phyloP scores from a whole-genome alignment of 2,329 filamentous ascomycete genomes.

The Fusarium acutatum region DNA sequence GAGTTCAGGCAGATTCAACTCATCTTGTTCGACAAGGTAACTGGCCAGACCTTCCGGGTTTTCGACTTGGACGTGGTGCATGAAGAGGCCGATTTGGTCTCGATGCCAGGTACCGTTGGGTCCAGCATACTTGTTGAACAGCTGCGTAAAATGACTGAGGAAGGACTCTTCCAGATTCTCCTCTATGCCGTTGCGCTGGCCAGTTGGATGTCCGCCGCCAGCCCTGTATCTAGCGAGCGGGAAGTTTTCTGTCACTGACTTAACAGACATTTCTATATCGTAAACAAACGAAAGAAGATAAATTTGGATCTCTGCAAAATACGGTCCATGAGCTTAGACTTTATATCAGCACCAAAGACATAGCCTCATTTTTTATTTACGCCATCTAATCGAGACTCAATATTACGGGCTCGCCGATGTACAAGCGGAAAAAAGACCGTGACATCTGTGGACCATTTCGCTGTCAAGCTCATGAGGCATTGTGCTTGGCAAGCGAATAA shows the following conservation, averaged over 20 bases:
- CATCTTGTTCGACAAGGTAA: neutral
- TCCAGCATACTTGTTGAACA: conserved; percentile 3
- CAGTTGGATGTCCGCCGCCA: neutral
- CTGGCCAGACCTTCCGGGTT: neutral
- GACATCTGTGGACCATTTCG: neutral
- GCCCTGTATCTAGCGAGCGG: neutral
- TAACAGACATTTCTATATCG: fast-evolving
- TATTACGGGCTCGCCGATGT: neutral
- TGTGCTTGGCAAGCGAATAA: neutral
- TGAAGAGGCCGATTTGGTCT: conserved; percentile 2
- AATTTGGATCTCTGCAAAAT: fast-evolving
- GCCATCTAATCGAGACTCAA: neutral
- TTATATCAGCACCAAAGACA: neutral
- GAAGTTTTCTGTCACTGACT: neutral
- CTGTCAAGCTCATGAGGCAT: neutral
- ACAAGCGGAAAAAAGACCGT: neutral
- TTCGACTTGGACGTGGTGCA: conserved; percentile 11
- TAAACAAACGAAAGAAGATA: fast-evolving
- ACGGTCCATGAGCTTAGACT: neutral
- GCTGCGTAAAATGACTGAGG: neutral
- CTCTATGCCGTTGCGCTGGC: conserved; percentile 1
- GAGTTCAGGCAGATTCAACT: neutral
- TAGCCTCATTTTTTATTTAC: neutral
- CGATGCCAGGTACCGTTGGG: neutral
- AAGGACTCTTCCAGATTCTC: conserved; percentile 4